These are phyloP conservation scores for Senna tora DNA, from an alignment of 306 rosid species.

Conservation along the genomic window DNA sequence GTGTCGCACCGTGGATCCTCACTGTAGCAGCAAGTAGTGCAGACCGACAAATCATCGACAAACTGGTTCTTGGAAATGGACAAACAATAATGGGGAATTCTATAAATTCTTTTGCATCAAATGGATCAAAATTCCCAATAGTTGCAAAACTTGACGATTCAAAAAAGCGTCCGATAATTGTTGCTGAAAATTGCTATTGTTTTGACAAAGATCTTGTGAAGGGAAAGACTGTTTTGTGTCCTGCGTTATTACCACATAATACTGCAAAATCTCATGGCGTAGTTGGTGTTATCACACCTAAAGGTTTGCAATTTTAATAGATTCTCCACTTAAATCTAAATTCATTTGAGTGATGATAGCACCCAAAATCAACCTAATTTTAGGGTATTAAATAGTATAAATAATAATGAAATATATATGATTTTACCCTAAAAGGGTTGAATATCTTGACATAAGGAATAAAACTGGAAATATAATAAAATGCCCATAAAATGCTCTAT, in stretches of 20 bases:
- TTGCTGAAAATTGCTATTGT: background rate
- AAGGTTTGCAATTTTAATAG: no score
- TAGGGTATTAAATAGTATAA: no score
- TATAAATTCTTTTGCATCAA: conserved; percentile 32
- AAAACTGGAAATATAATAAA: no score
- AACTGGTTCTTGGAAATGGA: conserved; percentile 50
- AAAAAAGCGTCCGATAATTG: background rate
- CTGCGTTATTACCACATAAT: no score
- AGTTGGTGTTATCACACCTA: background rate
- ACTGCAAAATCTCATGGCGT: conserved; percentile 25
- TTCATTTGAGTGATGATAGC: no score
- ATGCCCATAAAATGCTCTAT: no score
- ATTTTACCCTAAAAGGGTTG: no score
- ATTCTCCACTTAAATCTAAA: no score
- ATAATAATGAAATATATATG: no score
- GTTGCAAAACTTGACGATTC: background rate
- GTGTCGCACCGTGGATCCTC: conserved; percentile 55
- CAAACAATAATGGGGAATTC: conserved; percentile 34
- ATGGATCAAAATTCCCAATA: conserved; percentile 33
- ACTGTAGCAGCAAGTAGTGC: conserved; percentile 51
- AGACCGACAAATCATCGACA: conserved; percentile 37
- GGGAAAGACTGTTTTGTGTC: no score
- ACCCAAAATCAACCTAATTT: no score
- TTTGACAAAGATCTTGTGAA: conserved; percentile 20
- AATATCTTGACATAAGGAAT: no score